Conservation (phyloP, 805 yeast species). For the Monosporozyma servazzii region DNA sequence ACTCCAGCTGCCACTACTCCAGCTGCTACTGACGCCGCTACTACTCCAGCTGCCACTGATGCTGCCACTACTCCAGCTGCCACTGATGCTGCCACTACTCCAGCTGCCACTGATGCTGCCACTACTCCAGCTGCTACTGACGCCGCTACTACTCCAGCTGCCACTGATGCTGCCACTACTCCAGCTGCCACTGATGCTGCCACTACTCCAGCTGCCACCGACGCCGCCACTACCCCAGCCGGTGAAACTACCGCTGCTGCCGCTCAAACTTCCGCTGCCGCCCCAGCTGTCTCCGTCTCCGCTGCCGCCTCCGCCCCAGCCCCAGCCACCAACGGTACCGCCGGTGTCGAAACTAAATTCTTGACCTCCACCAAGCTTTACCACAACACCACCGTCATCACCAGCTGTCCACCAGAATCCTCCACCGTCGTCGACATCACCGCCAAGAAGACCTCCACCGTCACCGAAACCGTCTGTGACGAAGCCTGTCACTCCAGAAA, state of each 20-base stretch:
- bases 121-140: slow-evolving; percentile 3
- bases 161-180: too few species aligned
- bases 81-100: too few species aligned
- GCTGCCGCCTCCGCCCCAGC: background rate
- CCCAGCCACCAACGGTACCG: too few species aligned
- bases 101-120: slow-evolving; percentile 6
- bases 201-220: background rate
- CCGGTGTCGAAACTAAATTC: background rate
- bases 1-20: background rate
- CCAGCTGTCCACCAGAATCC: slow-evolving; percentile 1
- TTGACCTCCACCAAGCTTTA: background rate
- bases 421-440: slow-evolving; percentile 1
- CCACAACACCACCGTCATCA: slow-evolving; percentile 1
- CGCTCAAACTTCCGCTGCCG: background rate
- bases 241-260: background rate
- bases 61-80: slow-evolving; percentile 4
- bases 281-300: background rate
- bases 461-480: slow-evolving; percentile 10
- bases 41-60: slow-evolving; percentile 4
- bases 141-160: background rate
- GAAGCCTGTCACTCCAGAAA: slow-evolving; percentile 9
- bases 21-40: too few species aligned
- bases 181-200: background rate
- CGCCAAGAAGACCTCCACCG: background rate
- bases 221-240: background rate